Percentiles rank a stretch among this genome's conserved stretches.
Evolutionary conservation across 2,329 filamentous ascomycete species (phyloP).

Genomic region (Conoideocrella luteorostrata): DNA sequence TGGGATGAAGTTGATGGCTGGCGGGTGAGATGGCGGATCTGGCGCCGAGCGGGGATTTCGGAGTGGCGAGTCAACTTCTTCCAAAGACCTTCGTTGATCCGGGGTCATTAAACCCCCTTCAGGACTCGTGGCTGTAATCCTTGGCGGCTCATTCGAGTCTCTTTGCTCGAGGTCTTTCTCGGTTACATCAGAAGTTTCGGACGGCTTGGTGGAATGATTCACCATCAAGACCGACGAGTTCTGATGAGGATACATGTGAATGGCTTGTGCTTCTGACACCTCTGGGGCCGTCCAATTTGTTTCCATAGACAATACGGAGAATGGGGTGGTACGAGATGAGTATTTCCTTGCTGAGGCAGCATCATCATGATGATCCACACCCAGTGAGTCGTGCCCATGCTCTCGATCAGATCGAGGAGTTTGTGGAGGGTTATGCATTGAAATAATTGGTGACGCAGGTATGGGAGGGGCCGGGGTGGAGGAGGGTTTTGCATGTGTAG

Average conservation of each 20-base stretch:
- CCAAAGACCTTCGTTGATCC: slow-evolving; percentile 40
- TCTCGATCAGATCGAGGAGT: slow-evolving; percentile 4
- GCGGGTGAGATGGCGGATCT: slow-evolving; percentile 37
- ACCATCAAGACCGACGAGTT: slow-evolving; percentile 59
- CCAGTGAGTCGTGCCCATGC: slow-evolving; percentile 22
- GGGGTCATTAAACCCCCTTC: slow-evolving; percentile 42
- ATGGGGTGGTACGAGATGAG: slow-evolving; percentile 53
- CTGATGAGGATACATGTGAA: slow-evolving; percentile 58
- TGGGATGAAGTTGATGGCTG: slow-evolving; percentile 52
- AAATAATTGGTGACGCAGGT: background rate
- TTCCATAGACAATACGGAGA: slow-evolving; percentile 55
- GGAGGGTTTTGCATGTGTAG: background rate
- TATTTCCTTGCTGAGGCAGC: slow-evolving; percentile 46
- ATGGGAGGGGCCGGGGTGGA: background rate
- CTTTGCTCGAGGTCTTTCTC: slow-evolving; percentile 16
- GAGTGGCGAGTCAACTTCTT: slow-evolving; percentile 55
- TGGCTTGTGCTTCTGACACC: slow-evolving; percentile 55
- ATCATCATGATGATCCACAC: slow-evolving; percentile 47
- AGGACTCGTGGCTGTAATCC: slow-evolving; percentile 32
- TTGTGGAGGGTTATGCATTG: background rate
- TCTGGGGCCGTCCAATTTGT: slow-evolving; percentile 56
- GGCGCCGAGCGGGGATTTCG: slow-evolving; percentile 57
- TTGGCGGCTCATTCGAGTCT: slow-evolving; percentile 24
- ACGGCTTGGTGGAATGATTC: slow-evolving; percentile 46
- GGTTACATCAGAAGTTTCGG: slow-evolving; percentile 35